Evolutionary conservation across 495 filamentous ascomycete genomes (phyloP).

Genomic region (Talaromyces adpressus): DNA sequence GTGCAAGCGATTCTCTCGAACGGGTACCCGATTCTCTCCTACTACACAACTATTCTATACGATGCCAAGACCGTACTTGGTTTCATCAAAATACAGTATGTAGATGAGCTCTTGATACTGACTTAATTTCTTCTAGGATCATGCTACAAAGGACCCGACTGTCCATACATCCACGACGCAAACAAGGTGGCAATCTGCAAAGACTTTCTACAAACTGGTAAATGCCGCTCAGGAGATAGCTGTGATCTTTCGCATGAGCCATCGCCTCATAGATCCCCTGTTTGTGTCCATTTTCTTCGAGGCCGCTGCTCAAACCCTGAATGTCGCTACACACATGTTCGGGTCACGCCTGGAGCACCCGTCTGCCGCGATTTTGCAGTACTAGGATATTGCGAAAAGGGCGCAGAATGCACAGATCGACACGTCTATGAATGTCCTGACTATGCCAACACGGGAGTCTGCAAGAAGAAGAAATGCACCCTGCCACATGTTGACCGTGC

Average conservation of each 20-base stretch:
- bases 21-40: constrained; percentile 59
- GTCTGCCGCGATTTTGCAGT: constrained; percentile 82
- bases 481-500: constrained; percentile 86
- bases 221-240: constrained; percentile 68
- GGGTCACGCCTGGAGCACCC: constrained; percentile 70
- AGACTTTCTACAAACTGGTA: constrained; percentile 71
- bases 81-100: neutral
- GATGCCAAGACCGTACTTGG: neutral
- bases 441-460: constrained; percentile 83
- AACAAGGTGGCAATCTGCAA: constrained; percentile 89
- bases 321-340: constrained; percentile 86
- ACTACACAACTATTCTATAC: constrained; percentile 14
- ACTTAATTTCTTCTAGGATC: constrained; percentile 48
- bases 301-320: constrained; percentile 83
- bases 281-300: constrained; percentile 84
- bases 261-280: constrained; percentile 75
- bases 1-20: constrained; percentile 85
- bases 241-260: constrained; percentile 94
- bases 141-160: constrained; percentile 72
- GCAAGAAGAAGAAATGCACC: constrained; percentile 75
- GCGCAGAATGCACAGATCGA: constrained; percentile 67
- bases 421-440: constrained; percentile 91
- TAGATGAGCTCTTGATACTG: neutral
- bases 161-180: constrained; percentile 78
- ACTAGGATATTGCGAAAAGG: constrained; percentile 87